Evolutionary conservation across 192 early-diverging fungal species (phyloP), one percentile per base, ranked within the genome.

Genomic region (Coemansia sp.): DNA sequence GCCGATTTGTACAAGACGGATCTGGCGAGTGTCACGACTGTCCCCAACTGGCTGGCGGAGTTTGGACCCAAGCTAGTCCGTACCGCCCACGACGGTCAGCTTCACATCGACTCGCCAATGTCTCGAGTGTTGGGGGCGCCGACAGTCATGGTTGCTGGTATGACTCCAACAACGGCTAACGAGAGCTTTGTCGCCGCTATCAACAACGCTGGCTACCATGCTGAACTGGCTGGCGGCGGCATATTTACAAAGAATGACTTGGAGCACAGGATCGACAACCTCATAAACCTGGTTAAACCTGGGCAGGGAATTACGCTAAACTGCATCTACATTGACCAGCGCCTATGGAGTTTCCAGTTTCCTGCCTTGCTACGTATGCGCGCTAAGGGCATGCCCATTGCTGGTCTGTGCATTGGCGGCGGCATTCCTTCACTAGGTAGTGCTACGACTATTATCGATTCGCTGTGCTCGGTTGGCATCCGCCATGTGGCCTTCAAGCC

Each of bases 141-240:
- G 28, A 28, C 28, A 28, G 28, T 28, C 28, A 28, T 28, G 28
- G 28, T 28, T 28, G 28, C 28, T 28, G 28, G 28, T 42, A 96
- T 96, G 95, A 93, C 92, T 1, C 95, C 94, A 4, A 91, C 90
- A 8, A 96, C 96, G 6, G 88, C 88, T 68, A 90, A 85, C 62
- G 88, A 87, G 52, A 59, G 85, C 21, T 93, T 96, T 76, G 94
- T 95, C 14, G 87, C 90, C 10, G 94, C 95, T 30, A 85, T 93
- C 39, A 90, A 90, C 28, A 28, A 28, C 28, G 2, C 28, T 28
- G 28, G 28, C 2, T 28, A 28, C 2, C 28, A 28, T 28, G 86
- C 91, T 21, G 96, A 98, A 76, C 80, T 96, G 26, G 95, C 94
- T 52, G 94, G 94, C 52, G 95, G 96, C 66, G 94, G 93, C 50